Evolutionary conservation across 83 land plant genomes (phyloP).

Genomic region (Picea abies): DNA sequence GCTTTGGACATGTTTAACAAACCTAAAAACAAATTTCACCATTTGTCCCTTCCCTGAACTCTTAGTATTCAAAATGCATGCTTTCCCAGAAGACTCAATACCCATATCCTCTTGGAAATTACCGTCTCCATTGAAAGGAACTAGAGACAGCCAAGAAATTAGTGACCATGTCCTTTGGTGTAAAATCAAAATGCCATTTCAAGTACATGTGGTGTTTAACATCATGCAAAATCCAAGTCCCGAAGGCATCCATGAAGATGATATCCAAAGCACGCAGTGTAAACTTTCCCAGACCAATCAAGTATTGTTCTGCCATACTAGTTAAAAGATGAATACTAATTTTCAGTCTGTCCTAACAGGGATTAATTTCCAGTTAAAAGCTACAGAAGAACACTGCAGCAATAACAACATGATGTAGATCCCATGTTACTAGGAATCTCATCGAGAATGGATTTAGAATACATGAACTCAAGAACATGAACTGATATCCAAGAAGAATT

Average conservation of each 20-base stretch:
- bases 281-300: constrained; percentile 1
- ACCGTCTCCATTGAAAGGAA: too few species aligned
- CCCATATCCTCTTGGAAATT: too few species aligned
- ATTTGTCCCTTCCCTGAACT: too few species aligned
- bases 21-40: too few species aligned
- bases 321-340: not conserved
- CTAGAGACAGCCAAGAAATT: too few species aligned
- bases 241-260: not conserved
- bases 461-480: not conserved
- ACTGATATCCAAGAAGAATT: constrained; percentile 1
- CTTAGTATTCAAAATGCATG: too few species aligned
- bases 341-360: not conserved
- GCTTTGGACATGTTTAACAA: too few species aligned
- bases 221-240: not conserved
- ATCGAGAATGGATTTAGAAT: not conserved
- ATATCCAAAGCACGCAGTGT: not conserved
- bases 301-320: not conserved
- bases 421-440: not conserved
- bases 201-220: not conserved
- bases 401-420: not conserved
- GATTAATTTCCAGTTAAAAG: not conserved
- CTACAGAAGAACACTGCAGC: not conserved
- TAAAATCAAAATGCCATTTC: not conserved
- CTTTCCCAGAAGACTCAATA: too few species aligned
- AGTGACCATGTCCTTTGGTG: not conserved